A percentile compares a stretch with the other conserved stretches of the same genome.
Conservation (phyloP, 805 yeast genomes). For the Kodamaea sagamina region DNA sequence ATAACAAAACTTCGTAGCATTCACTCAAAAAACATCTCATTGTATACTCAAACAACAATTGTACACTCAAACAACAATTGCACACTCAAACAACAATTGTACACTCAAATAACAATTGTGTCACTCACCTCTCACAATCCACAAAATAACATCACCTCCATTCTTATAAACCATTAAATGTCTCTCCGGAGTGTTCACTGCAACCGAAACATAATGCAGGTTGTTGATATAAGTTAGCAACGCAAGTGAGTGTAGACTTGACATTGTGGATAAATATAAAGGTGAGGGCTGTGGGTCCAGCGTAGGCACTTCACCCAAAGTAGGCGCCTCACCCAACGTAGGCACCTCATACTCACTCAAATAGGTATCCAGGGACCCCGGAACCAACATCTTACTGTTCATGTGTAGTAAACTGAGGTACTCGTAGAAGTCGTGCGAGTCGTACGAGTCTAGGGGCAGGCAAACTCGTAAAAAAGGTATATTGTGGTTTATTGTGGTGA, state of each 20-base stretch:
- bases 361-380: slow-evolving; percentile 8
- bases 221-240: neutral
- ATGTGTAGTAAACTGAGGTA: slow-evolving; percentile 20
- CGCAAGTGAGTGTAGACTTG: neutral
- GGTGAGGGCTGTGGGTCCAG: neutral
- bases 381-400: slow-evolving; percentile 20
- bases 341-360: slow-evolving; percentile 8
- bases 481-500: neutral
- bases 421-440: slow-evolving; percentile 20
- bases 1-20: no score
- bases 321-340: neutral
- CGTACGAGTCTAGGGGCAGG: slow-evolving; percentile 4
- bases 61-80: no score
- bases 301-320: no score
- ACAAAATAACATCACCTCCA: slow-evolving; percentile 1
- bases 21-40: no score
- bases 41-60: no score
- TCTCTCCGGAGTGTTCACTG: neutral
- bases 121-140: no score
- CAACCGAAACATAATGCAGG: neutral
- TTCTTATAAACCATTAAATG: slow-evolving; percentile 1
- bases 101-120: no score
- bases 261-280: neutral
- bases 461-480: neutral
- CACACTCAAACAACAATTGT: no score